These are phyloP conservation scores for Pterula multifida DNA, from an alignment of 1,284 basidiomycete species.

Conservation along the genomic window DNA sequence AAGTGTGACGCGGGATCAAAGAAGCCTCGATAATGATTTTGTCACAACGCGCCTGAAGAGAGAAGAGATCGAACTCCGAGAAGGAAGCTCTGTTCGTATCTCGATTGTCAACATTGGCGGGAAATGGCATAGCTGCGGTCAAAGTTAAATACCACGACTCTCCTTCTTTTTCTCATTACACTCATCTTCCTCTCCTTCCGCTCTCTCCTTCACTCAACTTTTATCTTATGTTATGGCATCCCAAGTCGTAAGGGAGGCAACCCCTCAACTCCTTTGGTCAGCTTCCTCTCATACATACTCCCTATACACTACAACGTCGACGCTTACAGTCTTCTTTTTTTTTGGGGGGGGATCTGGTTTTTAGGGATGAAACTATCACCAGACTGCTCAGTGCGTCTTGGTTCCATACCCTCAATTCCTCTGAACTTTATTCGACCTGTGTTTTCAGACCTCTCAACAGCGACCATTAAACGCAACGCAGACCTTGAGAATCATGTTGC, in stretches of 20 bases:
- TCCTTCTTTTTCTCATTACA: not conserved
- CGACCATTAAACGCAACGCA: conserved; percentile 48
- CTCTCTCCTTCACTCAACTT: not conserved
- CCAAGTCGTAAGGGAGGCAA: not conserved
- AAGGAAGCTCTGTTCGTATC: not conserved
- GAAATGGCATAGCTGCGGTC: not conserved
- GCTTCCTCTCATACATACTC: not conserved
- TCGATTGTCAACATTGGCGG: conserved; percentile 1
- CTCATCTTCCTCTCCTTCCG: not conserved
- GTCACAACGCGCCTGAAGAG: not conserved
- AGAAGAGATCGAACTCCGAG: not conserved
- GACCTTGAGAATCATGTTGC: conserved; percentile 49
- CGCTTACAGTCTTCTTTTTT: not conserved
- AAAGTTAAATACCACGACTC: not conserved
- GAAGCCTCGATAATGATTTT: not conserved
- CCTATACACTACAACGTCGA: not conserved
- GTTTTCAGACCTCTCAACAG: conserved; percentile 42
- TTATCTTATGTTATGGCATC: conserved; percentile 1
- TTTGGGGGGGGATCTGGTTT: too few species aligned
- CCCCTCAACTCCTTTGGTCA: conserved; percentile 2
- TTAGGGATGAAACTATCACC: conserved; percentile 53
- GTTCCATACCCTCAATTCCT: not conserved
- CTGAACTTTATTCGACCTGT: conserved; percentile 8
- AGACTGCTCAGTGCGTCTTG: conserved; percentile 39
- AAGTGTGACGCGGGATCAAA: too few species aligned